A percentile compares a stretch with the other conserved stretches of the same genome.
Evolutionary conservation across 345 rosid species (phyloP).

Genomic region (Trapa incisa): DNA sequence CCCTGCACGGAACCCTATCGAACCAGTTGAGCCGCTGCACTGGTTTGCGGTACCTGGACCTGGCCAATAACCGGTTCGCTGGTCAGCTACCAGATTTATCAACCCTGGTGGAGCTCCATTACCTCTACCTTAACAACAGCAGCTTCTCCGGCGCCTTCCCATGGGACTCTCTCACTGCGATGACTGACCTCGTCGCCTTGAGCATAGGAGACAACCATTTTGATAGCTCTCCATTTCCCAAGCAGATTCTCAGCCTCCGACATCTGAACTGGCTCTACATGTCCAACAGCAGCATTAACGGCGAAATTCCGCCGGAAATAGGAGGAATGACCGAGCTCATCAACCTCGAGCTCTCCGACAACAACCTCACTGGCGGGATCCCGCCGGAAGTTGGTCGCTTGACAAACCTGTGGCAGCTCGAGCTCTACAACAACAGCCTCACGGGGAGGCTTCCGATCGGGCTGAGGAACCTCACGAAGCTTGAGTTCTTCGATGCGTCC

Average conservation of each 20-base stretch:
- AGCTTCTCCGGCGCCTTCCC: slow-evolving; percentile 22
- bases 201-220: slow-evolving; percentile 35
- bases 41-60: slow-evolving; percentile 14
- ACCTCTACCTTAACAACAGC: slow-evolving; percentile 12
- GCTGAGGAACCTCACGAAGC: slow-evolving; percentile 26
- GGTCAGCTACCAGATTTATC: slow-evolving; percentile 14
- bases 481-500: slow-evolving; percentile 29
- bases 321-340: slow-evolving; percentile 24
- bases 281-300: slow-evolving; percentile 22
- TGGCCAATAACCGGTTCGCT: slow-evolving; percentile 9
- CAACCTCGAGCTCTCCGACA: slow-evolving; percentile 23
- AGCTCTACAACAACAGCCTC: slow-evolving; percentile 21
- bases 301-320: slow-evolving; percentile 23
- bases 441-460: slow-evolving; percentile 28
- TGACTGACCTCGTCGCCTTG: slow-evolving; percentile 15
- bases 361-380: slow-evolving; percentile 19
- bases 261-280: slow-evolving; percentile 28
- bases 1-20: slow-evolving; percentile 8
- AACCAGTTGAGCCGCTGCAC: slow-evolving; percentile 7
- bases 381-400: slow-evolving; percentile 18
- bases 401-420: slow-evolving; percentile 29
- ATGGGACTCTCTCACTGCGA: slow-evolving; percentile 24
- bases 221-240: slow-evolving; percentile 22
- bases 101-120: slow-evolving; percentile 9
- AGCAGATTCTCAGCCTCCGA: slow-evolving; percentile 15